A percentile compares a stretch with the other conserved stretches of the same genome.
Conservation (phyloP, 2,329 filamentous ascomycete genomes). For the Cadophora sp. region DNA sequence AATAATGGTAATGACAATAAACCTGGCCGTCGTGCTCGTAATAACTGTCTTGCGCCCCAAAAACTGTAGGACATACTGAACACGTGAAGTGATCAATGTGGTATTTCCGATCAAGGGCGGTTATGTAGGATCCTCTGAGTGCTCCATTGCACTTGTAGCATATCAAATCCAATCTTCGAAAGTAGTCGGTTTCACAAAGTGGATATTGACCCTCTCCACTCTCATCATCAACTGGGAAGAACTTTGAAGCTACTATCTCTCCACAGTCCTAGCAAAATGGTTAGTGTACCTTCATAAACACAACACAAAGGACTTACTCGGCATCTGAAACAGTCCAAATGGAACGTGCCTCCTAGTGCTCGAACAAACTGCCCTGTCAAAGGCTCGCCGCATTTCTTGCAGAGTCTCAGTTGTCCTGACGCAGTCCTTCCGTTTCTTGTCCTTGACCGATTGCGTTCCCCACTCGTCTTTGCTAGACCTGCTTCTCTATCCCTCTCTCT, state of each 20-base stretch:
- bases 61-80: constrained; percentile 95
- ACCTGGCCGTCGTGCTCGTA: constrained; percentile 97
- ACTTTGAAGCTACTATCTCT: constrained; percentile 97
- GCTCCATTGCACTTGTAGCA: constrained; percentile 93
- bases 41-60: constrained; percentile 97
- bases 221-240: constrained; percentile 95
- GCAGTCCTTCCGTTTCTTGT: constrained; percentile 60
- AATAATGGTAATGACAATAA: constrained; percentile 99
- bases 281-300: constrained; percentile 36
- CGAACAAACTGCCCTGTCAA: constrained; percentile 96
- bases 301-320: constrained; percentile 62
- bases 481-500: constrained; percentile 39
- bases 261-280: constrained; percentile 77
- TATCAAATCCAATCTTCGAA: constrained; percentile 86
- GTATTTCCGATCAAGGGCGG: constrained; percentile 95
- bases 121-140: constrained; percentile 96
- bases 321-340: constrained; percentile 98
- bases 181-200: constrained; percentile 97
- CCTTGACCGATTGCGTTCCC: constrained; percentile 64
- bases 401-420: constrained; percentile 68
- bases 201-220: constrained; percentile 88
- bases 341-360: constrained; percentile 90
- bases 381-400: constrained; percentile 87
- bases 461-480: constrained; percentile 48
- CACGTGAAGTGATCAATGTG: constrained; percentile 99